Conservation (phyloP, 139 green algal genomes). For the Tetradesmus obliquus region DNA sequence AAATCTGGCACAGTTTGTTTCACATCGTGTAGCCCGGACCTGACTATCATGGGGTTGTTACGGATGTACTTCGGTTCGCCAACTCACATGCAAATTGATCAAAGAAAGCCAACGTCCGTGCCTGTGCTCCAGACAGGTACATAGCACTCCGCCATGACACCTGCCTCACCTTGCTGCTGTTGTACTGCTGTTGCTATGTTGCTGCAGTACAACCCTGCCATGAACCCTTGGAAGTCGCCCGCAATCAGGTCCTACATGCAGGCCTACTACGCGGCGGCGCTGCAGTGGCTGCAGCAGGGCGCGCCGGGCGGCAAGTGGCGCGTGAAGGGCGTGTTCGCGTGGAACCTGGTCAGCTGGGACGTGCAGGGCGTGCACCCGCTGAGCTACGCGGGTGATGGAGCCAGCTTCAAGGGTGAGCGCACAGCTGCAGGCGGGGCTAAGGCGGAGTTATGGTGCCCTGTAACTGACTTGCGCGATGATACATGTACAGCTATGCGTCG, state of each 20-base stretch:
- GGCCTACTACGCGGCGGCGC: constrained; percentile 17
- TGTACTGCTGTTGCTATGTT: neutral
- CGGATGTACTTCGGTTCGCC: too few relatives aligned
- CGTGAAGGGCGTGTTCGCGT: constrained; percentile 36
- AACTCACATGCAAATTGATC: too few relatives aligned
- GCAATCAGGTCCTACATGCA: constrained; percentile 1
- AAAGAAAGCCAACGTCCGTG: too few relatives aligned
- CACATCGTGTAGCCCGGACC: too few relatives aligned
- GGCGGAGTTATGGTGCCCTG: too few relatives aligned
- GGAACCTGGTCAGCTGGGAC: constrained; percentile 43
- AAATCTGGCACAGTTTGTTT: too few relatives aligned
- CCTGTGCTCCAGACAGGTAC: too few relatives aligned
- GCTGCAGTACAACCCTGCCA: constrained; percentile 16
- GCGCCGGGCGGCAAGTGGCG: neutral
- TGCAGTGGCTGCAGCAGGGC: constrained; percentile 30
- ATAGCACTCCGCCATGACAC: too few relatives aligned
- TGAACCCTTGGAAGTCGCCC: constrained; percentile 22
- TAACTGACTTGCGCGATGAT: too few relatives aligned
- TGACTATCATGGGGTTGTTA: too few relatives aligned
- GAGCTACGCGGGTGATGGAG: constrained; percentile 26
- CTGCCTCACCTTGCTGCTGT: too few relatives aligned
- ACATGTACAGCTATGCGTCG: too few relatives aligned
- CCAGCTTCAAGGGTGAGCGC: neutral
- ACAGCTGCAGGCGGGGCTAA: neutral
- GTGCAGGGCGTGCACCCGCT: constrained; percentile 31